Evolutionary conservation across 2,329 filamentous ascomycete genomes (phyloP), one percentile per base, ranked within the genome.

Genomic region (Penicillium psychrosexuale): DNA sequence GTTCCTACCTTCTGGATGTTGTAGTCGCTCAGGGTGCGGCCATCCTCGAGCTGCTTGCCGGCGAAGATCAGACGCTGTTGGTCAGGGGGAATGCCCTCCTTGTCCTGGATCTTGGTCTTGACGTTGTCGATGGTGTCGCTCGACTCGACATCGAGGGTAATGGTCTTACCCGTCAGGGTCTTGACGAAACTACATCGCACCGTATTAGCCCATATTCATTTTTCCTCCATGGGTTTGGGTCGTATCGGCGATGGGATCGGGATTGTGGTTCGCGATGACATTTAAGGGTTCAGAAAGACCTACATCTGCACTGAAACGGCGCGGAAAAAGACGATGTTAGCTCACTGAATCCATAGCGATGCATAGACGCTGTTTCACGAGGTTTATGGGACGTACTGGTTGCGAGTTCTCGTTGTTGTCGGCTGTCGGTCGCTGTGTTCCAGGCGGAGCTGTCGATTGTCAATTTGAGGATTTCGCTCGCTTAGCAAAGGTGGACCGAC

Each of bases 121-220:
- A 97, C 93, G 87, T 97, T 97, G 87, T 97, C 93, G 84, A 97
- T 97, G 74, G 93, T 97, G 82, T 97, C 93, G 76, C 87, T 91
- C 75, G 91, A 96, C 88, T 97, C 93, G 78, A 97, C 92, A 88
- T 97, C 93, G 74, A 97, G 89, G 81, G 94, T 97, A 85, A 97
- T 97, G 80, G 93, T 97, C 90, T 97, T 97, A 82, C 94, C 93
- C 85, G 93, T 97, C 77, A 97, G 91, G 86, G 93, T 97, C 89
- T 97, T 97, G 83, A 97, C 93, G 89, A 97, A 97, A 88, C 90
- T 95, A 81, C 67, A 57, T 58, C 60, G 55, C 61, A 61, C 53
- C 47, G 51, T 49, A 62, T 72, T 68, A 69, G 66, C 59, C 60
- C 53, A 60, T 30, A 17, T 46, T 56, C 54, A 51, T 40, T 52